Conservation (phyloP, 2,329 filamentous ascomycete species). For the Trematosphaeria pertusa region DNA sequence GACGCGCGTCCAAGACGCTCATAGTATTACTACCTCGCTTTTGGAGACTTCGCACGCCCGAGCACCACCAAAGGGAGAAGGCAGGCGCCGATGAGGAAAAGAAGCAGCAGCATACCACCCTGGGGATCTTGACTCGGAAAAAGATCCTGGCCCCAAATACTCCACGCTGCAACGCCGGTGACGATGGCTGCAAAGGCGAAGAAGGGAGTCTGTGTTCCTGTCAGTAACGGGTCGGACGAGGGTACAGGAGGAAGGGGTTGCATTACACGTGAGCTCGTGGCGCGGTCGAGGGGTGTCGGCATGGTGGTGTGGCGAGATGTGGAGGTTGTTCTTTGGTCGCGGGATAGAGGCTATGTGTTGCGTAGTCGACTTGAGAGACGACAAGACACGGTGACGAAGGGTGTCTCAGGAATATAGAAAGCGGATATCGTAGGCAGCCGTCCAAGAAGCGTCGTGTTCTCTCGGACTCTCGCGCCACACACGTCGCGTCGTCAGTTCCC, state of each 20-base stretch:
- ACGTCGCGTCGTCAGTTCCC: conserved; percentile 32
- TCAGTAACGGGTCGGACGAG: no score
- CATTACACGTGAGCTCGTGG: conserved; percentile 53
- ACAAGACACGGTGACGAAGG: neutral
- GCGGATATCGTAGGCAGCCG: conserved; percentile 3
- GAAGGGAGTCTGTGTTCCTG: conserved; percentile 42
- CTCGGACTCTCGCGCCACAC: conserved; percentile 27
- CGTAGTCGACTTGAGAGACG: no score
- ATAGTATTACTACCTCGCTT: no score
- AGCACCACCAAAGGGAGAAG: neutral
- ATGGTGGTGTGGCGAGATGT: conserved; percentile 36
- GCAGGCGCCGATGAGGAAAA: conserved; percentile 1
- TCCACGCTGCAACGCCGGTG: conserved; percentile 80
- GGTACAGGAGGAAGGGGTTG: no score
- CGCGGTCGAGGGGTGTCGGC: conserved; percentile 59
- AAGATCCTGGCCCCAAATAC: conserved; percentile 84
- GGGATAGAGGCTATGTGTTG: no score
- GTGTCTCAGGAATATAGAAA: no score
- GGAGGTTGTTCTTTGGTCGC: no score
- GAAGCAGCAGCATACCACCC: conserved; percentile 63
- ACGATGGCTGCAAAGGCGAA: conserved; percentile 76
- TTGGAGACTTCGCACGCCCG: no score
- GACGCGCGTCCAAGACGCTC: no score
- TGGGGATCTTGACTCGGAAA: conserved; percentile 84
- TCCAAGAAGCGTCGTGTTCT: neutral